Base-by-base conservation (phyloP, 495 filamentous ascomycete genomes). In the Talaromyces thailandensis region DNA sequence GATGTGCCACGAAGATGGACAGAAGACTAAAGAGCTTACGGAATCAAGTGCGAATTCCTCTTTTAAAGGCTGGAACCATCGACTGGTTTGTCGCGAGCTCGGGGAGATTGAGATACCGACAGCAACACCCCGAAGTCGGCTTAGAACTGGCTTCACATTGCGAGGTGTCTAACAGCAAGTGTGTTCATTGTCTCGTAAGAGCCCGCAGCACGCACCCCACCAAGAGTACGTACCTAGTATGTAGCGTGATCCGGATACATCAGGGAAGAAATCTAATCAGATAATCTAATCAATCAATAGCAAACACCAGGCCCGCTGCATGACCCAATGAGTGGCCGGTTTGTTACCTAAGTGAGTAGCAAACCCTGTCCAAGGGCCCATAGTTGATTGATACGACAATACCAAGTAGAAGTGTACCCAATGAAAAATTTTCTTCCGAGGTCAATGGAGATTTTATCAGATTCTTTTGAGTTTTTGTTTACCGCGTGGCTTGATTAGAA, bases 201-300 rank as follows among this genome's bases (percentile, higher is more conserved):
- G 24, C 52, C 6, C n/a, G n/a, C n/a, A 55, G 21, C 43, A 55
- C 6, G 1, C 7, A n/a, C 52, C 23, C 52, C 52, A 55, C 52
- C n/a, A 18, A 6, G n/a, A 26, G 52, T 29, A 55, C 28, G 52
- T 55, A 55, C 24, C 28, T 4, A 26, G 52, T 29, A 55, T n/a
- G 52, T 55, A 55, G 52, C 28, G 18, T 55, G 28, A 55, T 29
- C 24, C 24, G 52, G 52, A 24, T 55, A 55, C 28, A 55, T 55
- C 24, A 55, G 52, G 52, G 4, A 55, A 6, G 24, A 55, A 26
- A 57, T 57, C 55, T 57, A 57, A 57, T 57, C 55, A 57, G 55
- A 57, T 57, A 31, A 57, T 57, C 55, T 57, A 57, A 53, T 53
- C 50, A 57, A 57, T 57, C 55, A 57, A 57, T 57, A 57, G 21